These are phyloP conservation scores for Pseudopediastrum boryanum DNA, from an alignment of 139 green algal genomes.

Conservation along the genomic window DNA sequence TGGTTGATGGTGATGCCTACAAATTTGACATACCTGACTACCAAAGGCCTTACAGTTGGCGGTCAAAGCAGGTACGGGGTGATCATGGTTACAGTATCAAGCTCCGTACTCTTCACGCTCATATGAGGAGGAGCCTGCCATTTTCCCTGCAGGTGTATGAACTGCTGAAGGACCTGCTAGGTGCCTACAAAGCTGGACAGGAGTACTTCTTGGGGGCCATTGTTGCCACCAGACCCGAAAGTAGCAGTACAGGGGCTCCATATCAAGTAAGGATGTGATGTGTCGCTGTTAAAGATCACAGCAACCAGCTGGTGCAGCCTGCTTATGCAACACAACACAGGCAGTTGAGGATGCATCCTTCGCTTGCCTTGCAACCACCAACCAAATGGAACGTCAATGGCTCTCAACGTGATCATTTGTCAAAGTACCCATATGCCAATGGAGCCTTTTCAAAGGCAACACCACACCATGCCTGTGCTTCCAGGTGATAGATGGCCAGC, in stretches of 20 bases:
- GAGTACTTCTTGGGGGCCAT: conserved; percentile 57
- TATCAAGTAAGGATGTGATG: too few species aligned
- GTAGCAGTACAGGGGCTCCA: too few species aligned
- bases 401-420: too few species aligned
- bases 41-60: conserved; percentile 59
- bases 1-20: conserved; percentile 47
- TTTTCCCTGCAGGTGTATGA: conserved; percentile 42
- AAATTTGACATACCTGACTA: conserved; percentile 50
- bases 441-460: neutral
- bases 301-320: too few species aligned
- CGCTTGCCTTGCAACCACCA: too few species aligned
- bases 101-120: too few species aligned
- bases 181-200: conserved; percentile 28
- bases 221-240: conserved; percentile 47
- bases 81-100: neutral
- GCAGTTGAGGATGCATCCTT: too few species aligned
- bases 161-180: conserved; percentile 48
- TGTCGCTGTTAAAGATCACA: too few species aligned
- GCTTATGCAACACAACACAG: too few species aligned
- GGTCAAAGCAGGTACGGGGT: conserved; percentile 44
- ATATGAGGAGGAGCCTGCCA: too few species aligned
- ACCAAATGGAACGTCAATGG: too few species aligned
- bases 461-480: neutral
- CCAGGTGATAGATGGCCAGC: conserved; percentile 71
- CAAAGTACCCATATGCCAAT: neutral